Base-by-base conservation (phyloP, 495 filamentous ascomycete genomes). In the Chlorociboria aeruginascens region DNA sequence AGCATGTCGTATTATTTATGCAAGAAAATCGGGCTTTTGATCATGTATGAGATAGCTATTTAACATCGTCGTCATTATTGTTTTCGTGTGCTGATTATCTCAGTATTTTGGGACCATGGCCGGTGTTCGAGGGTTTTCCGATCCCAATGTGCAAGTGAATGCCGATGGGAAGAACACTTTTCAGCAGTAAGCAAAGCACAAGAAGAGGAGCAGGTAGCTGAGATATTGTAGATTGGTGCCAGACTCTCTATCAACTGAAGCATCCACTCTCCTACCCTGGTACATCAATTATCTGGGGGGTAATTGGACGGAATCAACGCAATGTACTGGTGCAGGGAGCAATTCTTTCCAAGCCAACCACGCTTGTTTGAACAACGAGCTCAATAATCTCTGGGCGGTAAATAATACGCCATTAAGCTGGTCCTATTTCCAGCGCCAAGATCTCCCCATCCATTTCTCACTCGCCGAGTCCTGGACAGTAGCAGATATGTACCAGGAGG, bases 1-100 rank as follows among this genome's bases (percentile, higher is more conserved):
- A 64, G 17, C 61, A 64, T 57, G 60, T 64, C 37, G 61, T 64
- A 28, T 48, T 64, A 11, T 60, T 64, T 49, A 64, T 64, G 61
- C 55, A 59, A 51, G 61, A 64, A 40, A 64, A 64, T 50, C 32
- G 62, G 9, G 43, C 54, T 14, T 57, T 57, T 39, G 43, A 57
- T 33, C 54, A 57, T 36, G 53, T 53, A 39, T 35, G 49, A 25
- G 20, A 25, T 25, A 25, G 20, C 20, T 25, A 25, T 25, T 25
- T 25, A 29, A 32, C 34, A 7, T 14, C 12, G 14, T 6, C 8
- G 20, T 11, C 28, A 12, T 3, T 44, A 8, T n/a, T n/a, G n/a
- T n/a, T 32, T 38, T 32, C 7, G 34, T 34, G 30, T 13, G 39
- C 36, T 16, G 51, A 44, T 28, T 37, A 40, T 41, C 39, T 16